Evolutionary conservation across 2,329 filamentous ascomycete genomes (phyloP).

Genomic region (Aspergillus clavatus): DNA sequence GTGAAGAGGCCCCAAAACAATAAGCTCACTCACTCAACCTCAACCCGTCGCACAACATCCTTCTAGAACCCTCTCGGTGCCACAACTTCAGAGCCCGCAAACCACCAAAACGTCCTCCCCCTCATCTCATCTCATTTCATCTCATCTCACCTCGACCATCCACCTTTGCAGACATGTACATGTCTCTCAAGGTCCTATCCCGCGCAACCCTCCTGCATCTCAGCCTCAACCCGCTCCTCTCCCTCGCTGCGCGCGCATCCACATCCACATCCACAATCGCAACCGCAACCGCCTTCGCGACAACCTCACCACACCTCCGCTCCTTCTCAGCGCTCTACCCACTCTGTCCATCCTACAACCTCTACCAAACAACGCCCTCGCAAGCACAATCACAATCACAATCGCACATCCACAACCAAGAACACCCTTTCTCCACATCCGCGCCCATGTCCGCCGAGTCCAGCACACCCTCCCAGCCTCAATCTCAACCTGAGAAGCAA

Average conservation of each 20-base stretch:
- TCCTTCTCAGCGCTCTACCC: slow-evolving; percentile 22
- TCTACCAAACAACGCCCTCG: slow-evolving; percentile 1
- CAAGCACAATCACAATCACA: too few species aligned
- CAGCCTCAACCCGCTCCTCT: slow-evolving; percentile 13
- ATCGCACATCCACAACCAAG: background rate
- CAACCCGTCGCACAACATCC: background rate
- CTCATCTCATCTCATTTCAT: background rate
- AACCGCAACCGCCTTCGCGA: slow-evolving; percentile 11
- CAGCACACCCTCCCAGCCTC: slow-evolving; percentile 7
- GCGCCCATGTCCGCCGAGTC: slow-evolving; percentile 1
- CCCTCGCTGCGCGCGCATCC: slow-evolving; percentile 19
- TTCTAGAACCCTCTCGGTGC: slow-evolving; percentile 17
- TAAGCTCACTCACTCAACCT: too few species aligned
- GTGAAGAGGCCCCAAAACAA: too few species aligned
- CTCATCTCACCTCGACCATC: background rate
- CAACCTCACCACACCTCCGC: slow-evolving; percentile 9
- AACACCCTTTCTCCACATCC: slow-evolving; percentile 10
- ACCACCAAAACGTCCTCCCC: background rate
- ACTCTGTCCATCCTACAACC: background rate
- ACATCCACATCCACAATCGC: slow-evolving; percentile 10
- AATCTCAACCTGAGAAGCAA: slow-evolving; percentile 9
- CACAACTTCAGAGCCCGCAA: too few species aligned
- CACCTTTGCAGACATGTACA: slow-evolving; percentile 20
- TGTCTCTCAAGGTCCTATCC: slow-evolving; percentile 22
- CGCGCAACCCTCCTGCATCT: slow-evolving; percentile 27